Conservation (phyloP, 805 yeast genomes). For the Cyberlindnera euphorbiae region DNA sequence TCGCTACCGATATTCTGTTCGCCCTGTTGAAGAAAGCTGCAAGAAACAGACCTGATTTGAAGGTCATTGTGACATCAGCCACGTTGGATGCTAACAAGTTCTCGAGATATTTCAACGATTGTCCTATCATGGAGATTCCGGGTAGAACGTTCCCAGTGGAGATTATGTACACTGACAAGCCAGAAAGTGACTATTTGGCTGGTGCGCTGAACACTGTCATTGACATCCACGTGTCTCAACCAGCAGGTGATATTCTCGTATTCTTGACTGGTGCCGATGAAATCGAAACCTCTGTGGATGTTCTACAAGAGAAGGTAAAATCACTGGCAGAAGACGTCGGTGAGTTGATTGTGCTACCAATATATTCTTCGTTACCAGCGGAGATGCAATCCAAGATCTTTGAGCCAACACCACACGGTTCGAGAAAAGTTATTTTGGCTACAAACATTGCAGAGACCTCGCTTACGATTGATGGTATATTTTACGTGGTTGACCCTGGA, state of each 20-base stretch:
- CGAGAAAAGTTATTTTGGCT: constrained; percentile 87
- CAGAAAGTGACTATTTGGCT: constrained; percentile 81
- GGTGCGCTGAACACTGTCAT: constrained; percentile 81
- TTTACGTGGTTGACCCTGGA: constrained; percentile 91
- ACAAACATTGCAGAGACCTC: constrained; percentile 98
- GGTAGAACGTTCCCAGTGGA: constrained; percentile 94
- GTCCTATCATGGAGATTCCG: constrained; percentile 81
- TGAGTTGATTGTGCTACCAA: constrained; percentile 76
- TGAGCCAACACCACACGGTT: constrained; percentile 79
- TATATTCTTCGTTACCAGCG: constrained; percentile 87
- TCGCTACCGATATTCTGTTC: constrained; percentile 88
- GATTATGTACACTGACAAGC: constrained; percentile 68
- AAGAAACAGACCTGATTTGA: constrained; percentile 60
- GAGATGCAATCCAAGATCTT: constrained; percentile 87
- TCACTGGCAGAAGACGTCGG: constrained; percentile 56
- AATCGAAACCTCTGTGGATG: constrained; percentile 84
- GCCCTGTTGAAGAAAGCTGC: constrained; percentile 80
- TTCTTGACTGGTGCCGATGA: constrained; percentile 93
- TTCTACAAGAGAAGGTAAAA: constrained; percentile 59
- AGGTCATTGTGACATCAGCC: constrained; percentile 85
- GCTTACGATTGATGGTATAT: constrained; percentile 90
- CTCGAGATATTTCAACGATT: constrained; percentile 66
- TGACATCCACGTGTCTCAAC: constrained; percentile 79
- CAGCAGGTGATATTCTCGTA: constrained; percentile 74
- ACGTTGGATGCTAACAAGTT: constrained; percentile 89